Percentiles rank a stretch among this genome's conserved stretches.
Evolutionary conservation across 2,329 filamentous ascomycete genomes (phyloP).

Genomic region (Diplodia seriata): DNA sequence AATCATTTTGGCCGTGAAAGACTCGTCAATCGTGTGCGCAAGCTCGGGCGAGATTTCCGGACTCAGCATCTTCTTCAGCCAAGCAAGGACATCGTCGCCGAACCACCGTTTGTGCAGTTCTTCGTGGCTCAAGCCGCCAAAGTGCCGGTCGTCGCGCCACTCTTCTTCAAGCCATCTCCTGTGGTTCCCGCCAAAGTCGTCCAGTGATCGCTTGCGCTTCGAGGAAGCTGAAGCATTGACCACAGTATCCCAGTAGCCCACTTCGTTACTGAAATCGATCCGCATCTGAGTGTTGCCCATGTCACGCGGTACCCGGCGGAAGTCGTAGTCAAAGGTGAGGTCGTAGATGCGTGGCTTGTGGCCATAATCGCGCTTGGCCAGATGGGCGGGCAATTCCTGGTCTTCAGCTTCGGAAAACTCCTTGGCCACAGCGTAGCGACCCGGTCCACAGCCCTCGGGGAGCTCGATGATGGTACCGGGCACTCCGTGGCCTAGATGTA

Average conservation of each 20-base stretch:
- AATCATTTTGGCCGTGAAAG: not conserved
- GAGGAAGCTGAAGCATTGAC: conserved; percentile 35
- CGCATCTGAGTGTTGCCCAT: conserved; percentile 34
- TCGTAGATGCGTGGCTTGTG: conserved; percentile 34
- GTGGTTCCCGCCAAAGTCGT: conserved; percentile 43
- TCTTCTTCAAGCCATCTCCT: conserved; percentile 51
- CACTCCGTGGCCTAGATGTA: conserved; percentile 48
- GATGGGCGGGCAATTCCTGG: conserved; percentile 38
- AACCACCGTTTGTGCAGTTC: conserved; percentile 51
- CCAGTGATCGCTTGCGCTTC: conserved; percentile 42
- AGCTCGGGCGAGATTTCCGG: conserved; percentile 34
- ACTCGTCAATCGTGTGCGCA: not conserved
- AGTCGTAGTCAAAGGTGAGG: not conserved
- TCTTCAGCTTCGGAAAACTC: conserved; percentile 38
- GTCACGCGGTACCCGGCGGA: conserved; percentile 28
- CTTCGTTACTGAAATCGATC: conserved; percentile 34
- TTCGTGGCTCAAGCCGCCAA: conserved; percentile 37
- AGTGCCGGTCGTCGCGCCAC: conserved; percentile 47
- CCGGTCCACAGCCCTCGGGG: conserved; percentile 50
- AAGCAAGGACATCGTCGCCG: conserved; percentile 42
- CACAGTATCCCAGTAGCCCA: conserved; percentile 34
- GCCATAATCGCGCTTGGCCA: conserved; percentile 28
- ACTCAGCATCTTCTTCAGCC: conserved; percentile 36
- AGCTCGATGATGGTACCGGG: conserved; percentile 52
- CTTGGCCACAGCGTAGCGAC: conserved; percentile 51